phyloP scores from a whole-genome alignment of 805 yeast species.

The Lachancea cidri region DNA sequence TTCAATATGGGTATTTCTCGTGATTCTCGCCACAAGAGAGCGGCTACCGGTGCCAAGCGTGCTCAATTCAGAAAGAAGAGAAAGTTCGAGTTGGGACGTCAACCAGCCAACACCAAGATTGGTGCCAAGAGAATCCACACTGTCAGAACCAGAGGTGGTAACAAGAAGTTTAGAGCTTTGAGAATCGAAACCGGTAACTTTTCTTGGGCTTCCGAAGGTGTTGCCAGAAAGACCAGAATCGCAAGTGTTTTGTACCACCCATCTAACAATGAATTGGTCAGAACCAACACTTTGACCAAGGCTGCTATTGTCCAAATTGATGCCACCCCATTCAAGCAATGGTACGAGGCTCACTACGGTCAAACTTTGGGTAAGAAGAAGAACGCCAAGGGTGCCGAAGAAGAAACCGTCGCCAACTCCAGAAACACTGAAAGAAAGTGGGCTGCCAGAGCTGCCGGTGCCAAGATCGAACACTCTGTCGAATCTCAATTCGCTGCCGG shows the following conservation, averaged over 20 bases:
- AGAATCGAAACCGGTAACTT: slow-evolving; percentile 99
- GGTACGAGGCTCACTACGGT: slow-evolving; percentile 99
- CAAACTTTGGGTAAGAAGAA: slow-evolving; percentile 83
- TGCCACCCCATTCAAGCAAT: slow-evolving; percentile 99
- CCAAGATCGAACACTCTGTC: slow-evolving; percentile 86
- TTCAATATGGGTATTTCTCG: slow-evolving; percentile 98
- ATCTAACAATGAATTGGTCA: slow-evolving; percentile 98
- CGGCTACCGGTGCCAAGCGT: slow-evolving; percentile 99
- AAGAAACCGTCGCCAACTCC: slow-evolving; percentile 62
- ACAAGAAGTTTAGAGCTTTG: slow-evolving; percentile 99
- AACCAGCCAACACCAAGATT: slow-evolving; percentile 98
- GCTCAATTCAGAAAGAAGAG: slow-evolving; percentile 99
- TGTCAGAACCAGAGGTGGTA: slow-evolving; percentile 99
- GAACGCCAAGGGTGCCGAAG: slow-evolving; percentile 40
- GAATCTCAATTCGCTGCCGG: slow-evolving; percentile 98
- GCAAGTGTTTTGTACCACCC: slow-evolving; percentile 98
- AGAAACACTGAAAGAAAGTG: slow-evolving; percentile 84
- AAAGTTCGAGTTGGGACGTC: slow-evolving; percentile 99
- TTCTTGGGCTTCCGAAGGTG: slow-evolving; percentile 99
- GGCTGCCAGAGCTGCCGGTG: slow-evolving; percentile 82
- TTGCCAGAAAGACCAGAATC: slow-evolving; percentile 98
- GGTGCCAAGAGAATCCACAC: slow-evolving; percentile 98
- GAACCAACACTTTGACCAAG: slow-evolving; percentile 99
- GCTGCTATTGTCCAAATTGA: slow-evolving; percentile 98
- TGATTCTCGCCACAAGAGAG: slow-evolving; percentile 99